These are phyloP conservation scores for Xerophyta viscosa DNA, from an alignment of 106 monocot species.

Conservation along the genomic window DNA sequence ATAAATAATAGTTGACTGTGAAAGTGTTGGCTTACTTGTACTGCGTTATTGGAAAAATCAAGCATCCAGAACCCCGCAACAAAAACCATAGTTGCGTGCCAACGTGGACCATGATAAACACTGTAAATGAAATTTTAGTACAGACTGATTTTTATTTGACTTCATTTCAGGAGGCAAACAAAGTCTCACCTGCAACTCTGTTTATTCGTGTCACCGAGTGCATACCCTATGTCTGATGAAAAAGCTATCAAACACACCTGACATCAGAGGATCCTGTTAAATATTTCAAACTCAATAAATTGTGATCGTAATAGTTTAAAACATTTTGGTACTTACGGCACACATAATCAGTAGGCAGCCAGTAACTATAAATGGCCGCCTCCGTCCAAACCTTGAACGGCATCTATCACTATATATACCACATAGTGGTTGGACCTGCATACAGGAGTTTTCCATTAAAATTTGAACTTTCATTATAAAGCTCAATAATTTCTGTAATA, in stretches of 20 bases:
- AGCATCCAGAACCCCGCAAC: constrained; percentile 65
- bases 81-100: constrained; percentile 53
- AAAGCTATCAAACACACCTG: constrained; percentile 57
- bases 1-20: background rate
- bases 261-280: no score
- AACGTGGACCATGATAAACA: constrained; percentile 37
- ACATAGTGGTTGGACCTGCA: constrained; percentile 61
- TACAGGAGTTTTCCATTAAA: background rate
- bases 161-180: no score
- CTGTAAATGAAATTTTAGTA: no score
- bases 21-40: constrained; percentile 51
- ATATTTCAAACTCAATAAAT: no score
- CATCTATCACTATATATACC: constrained; percentile 65
- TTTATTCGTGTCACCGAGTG: constrained; percentile 56
- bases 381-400: constrained; percentile 46
- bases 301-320: no score
- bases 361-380: constrained; percentile 53
- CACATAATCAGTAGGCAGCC: constrained; percentile 43
- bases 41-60: constrained; percentile 70
- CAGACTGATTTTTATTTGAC: no score
- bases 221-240: constrained; percentile 57
- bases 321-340: constrained; percentile 38
- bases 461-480: background rate
- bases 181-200: constrained; percentile 37
- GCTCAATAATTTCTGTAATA: background rate